phyloP scores from a whole-genome alignment of 108 stramenopile genomes.

The Halocafeteria seosinensis region DNA sequence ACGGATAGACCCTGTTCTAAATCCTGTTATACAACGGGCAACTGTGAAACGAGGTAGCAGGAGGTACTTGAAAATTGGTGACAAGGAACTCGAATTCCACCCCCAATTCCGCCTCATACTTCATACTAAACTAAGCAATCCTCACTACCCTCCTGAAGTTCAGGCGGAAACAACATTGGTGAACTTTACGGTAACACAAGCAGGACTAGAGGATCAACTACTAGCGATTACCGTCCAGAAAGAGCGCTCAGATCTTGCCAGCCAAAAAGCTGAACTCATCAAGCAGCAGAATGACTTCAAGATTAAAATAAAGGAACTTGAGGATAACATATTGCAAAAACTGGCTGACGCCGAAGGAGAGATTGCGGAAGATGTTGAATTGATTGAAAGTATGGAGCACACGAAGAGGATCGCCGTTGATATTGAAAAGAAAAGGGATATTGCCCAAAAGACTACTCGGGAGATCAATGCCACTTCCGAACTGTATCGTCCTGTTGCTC shows the following conservation, averaged over 20 bases:
- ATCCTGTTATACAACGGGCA: constrained; percentile 54
- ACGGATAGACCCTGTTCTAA: constrained; percentile 48
- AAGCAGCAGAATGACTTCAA: constrained; percentile 56
- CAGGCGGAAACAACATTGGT: constrained; percentile 57
- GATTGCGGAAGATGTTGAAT: constrained; percentile 45
- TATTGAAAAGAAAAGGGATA: constrained; percentile 37
- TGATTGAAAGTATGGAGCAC: constrained; percentile 56
- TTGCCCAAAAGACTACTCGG: constrained; percentile 37
- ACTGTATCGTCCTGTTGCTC: constrained; percentile 58
- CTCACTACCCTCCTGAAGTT: constrained; percentile 63
- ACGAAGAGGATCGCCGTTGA: constrained; percentile 53
- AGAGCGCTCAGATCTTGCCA: constrained; percentile 51
- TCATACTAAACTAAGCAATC: constrained; percentile 55
- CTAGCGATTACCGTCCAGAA: constrained; percentile 51
- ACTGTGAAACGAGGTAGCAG: constrained; percentile 50
- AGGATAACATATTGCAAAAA: constrained; percentile 52
- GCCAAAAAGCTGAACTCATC: constrained; percentile 40
- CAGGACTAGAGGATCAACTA: constrained; percentile 57
- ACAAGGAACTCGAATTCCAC: constrained; percentile 59
- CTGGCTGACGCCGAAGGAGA: constrained; percentile 57
- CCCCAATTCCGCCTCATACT: constrained; percentile 56
- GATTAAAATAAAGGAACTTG: constrained; percentile 62
- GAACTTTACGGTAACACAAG: constrained; percentile 58
- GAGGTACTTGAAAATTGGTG: constrained; percentile 49
- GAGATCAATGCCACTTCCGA: constrained; percentile 41